These are phyloP conservation scores for Ehretia macrophylla DNA, from an alignment of 257 asterid genomes.

Conservation along the genomic window DNA sequence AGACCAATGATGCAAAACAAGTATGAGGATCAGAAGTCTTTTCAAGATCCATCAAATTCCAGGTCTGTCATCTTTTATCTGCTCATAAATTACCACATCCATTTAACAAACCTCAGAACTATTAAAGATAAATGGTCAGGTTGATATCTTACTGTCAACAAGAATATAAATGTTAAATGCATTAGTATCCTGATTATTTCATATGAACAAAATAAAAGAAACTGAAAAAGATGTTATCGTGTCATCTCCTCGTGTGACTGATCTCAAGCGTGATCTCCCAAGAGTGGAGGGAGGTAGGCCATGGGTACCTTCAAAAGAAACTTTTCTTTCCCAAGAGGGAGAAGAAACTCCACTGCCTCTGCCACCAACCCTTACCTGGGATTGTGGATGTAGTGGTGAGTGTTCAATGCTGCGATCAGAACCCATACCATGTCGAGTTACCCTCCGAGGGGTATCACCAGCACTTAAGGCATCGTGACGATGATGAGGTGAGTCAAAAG, in stretches of 20 bases:
- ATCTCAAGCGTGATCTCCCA: constrained; percentile 80
- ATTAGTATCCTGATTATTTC: no score
- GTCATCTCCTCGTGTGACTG: constrained; percentile 68
- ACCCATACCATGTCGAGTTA: constrained; percentile 42
- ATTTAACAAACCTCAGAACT: no score
- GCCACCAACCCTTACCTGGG: constrained; percentile 51
- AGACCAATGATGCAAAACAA: no score
- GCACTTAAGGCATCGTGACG: constrained; percentile 45
- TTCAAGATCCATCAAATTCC: no score
- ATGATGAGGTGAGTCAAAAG: constrained; percentile 53
- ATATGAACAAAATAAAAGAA: neutral
- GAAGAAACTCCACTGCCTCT: constrained; percentile 59
- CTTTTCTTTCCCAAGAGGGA: constrained; percentile 84
- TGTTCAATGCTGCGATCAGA: constrained; percentile 66
- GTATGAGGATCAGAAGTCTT: no score
- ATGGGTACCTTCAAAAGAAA: constrained; percentile 52
- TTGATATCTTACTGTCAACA: no score
- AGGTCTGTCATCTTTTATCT: no score
- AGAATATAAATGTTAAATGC: no score
- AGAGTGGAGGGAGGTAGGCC: constrained; percentile 74
- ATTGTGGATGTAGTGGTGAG: constrained; percentile 68
- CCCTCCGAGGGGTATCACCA: constrained; percentile 63
- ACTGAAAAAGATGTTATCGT: constrained; percentile 41
- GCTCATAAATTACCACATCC: no score
- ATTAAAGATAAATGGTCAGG: no score